Conservation (phyloP, 108 stramenopile genomes). For the Chaetoceros muelleri region DNA sequence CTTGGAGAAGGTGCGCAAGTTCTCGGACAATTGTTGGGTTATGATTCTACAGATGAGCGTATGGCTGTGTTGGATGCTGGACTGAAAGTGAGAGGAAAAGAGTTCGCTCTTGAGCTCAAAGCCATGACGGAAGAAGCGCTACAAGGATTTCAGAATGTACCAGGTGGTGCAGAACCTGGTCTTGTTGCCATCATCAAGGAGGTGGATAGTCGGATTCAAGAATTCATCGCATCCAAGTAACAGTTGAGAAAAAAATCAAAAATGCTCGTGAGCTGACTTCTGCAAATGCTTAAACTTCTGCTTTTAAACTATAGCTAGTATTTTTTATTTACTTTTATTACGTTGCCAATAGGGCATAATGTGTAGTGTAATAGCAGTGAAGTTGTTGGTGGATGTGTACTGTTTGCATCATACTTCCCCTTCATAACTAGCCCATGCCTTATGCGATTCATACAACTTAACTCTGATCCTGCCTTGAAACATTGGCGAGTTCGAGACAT, state of each 20-base stretch:
- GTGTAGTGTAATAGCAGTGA: no score
- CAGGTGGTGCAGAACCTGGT: constrained; percentile 44
- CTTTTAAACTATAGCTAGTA: no score
- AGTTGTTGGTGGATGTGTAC: no score
- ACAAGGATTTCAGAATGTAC: constrained; percentile 47
- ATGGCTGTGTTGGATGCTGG: constrained; percentile 69
- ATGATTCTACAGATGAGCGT: constrained; percentile 50
- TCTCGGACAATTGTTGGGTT: constrained; percentile 58
- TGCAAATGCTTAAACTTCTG: no score
- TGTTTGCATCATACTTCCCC: no score
- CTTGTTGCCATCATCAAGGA: constrained; percentile 38
- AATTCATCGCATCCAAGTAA: no score
- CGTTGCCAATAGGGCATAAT: no score
- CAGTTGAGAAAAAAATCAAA: no score
- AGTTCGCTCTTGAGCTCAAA: constrained; percentile 51
- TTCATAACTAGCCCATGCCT: constrained; percentile 87
- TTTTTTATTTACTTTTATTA: no score
- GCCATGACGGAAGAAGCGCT: constrained; percentile 56
- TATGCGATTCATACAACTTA: constrained; percentile 89
- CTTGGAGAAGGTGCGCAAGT: constrained; percentile 66
- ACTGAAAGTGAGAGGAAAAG: constrained; percentile 51
- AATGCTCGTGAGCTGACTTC: no score
- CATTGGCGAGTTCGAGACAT: no score
- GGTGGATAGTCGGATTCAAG: constrained; percentile 39
- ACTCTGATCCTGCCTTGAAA: constrained; percentile 78